phyloP scores from a whole-genome alignment of 208 protist species.

The Leishmania gerbilli region DNA sequence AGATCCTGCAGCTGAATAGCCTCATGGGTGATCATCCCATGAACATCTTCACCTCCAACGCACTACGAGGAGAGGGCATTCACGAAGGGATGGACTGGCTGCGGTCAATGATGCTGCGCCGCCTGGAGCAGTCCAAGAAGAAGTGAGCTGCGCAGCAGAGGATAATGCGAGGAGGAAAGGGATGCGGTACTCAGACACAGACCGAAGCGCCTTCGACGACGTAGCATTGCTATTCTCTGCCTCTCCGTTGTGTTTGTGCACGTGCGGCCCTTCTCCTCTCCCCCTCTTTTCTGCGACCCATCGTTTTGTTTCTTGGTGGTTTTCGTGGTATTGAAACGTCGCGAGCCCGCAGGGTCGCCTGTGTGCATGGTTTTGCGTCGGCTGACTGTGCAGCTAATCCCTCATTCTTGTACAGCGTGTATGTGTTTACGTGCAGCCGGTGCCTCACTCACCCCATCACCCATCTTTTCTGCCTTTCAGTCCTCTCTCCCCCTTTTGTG shows the following conservation, averaged over 20 bases:
- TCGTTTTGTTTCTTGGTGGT: background rate
- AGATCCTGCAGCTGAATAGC: conserved; percentile 75
- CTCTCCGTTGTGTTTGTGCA: background rate
- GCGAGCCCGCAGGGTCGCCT: background rate
- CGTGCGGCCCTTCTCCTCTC: background rate
- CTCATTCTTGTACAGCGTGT: background rate
- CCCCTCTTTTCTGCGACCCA: background rate
- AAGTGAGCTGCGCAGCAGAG: conserved; percentile 19
- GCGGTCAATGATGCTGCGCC: conserved; percentile 43
- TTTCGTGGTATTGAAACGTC: background rate
- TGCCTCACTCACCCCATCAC: background rate
- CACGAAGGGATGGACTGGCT: conserved; percentile 81
- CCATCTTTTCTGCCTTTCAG: background rate
- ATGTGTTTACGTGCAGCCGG: too few relatives aligned
- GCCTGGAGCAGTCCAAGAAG: conserved; percentile 37
- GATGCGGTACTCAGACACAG: background rate
- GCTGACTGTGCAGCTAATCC: background rate
- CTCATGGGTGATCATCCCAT: conserved; percentile 75
- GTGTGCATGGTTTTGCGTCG: background rate
- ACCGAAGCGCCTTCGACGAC: background rate
- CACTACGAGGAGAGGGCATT: conserved; percentile 62
- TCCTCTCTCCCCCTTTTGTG: background rate
- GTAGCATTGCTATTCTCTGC: background rate
- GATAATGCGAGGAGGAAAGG: background rate
- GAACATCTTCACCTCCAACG: conserved; percentile 87